Percentiles rank a stretch among this genome's conserved stretches.
Conservation (phyloP, 2,329 filamentous ascomycete species). For the Botrytis byssoidea region DNA sequence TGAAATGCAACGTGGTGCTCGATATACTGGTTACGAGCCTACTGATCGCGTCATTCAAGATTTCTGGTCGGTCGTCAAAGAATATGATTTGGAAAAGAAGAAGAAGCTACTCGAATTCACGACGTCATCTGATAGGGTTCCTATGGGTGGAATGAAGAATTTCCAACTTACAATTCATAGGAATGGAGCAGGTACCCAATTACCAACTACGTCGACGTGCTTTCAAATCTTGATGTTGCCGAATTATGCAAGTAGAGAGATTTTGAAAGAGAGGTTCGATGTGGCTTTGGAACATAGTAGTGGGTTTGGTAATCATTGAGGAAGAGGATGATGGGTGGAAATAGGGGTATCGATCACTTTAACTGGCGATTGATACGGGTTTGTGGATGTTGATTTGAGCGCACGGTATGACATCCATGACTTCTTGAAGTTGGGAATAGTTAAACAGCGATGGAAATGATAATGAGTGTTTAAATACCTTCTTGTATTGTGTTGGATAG, state of each 20-base stretch:
- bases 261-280: conserved; percentile 71
- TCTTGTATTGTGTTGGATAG: not conserved
- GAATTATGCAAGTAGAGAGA: conserved; percentile 70
- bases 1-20: conserved; percentile 67
- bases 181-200: conserved; percentile 61
- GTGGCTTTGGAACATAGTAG: conserved; percentile 85
- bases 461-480: conserved; percentile 4
- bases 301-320: conserved; percentile 79
- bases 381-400: not conserved
- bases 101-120: conserved; percentile 86
- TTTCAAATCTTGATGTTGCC: conserved; percentile 86
- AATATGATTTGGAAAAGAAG: conserved; percentile 67
- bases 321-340: not conserved
- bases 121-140: conserved; percentile 86
- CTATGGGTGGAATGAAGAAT: conserved; percentile 79
- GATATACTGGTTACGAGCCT: conserved; percentile 79
- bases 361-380: not conserved
- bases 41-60: conserved; percentile 67
- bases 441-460: not conserved
- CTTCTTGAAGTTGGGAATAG: not conserved
- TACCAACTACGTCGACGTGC: conserved; percentile 91
- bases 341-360: not conserved
- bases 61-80: conserved; percentile 81
- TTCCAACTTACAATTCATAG: conserved; percentile 81
- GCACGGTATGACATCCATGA: not conserved